These are phyloP conservation scores for Phallus indusiatus DNA, from an alignment of 768 basidiomycete species.

Conservation along the genomic window DNA sequence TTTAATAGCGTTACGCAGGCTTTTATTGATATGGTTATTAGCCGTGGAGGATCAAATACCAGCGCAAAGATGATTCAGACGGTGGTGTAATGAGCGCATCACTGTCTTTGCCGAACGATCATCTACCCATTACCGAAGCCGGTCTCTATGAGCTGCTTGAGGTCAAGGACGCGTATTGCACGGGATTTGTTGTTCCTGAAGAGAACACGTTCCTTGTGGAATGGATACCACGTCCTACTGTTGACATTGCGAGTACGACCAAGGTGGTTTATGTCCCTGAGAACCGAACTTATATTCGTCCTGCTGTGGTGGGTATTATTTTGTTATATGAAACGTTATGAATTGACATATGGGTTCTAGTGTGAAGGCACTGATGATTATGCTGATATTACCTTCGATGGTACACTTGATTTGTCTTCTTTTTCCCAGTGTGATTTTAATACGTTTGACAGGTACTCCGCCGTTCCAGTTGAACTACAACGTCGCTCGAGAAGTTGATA, in stretches of 20 bases:
- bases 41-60: constrained; percentile 87
- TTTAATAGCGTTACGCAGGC: not conserved
- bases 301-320: constrained; percentile 34
- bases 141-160: constrained; percentile 69
- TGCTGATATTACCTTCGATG: constrained; percentile 76
- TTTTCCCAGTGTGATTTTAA: not conserved
- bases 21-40: constrained; percentile 21
- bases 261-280: constrained; percentile 46
- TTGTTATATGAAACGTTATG: not conserved
- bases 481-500: constrained; percentile 58
- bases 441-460: constrained; percentile 51
- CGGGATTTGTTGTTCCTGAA: constrained; percentile 54
- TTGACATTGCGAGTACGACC: constrained; percentile 52
- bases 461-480: constrained; percentile 93
- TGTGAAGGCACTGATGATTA: constrained; percentile 78
- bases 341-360: not conserved
- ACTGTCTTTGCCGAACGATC: constrained; percentile 56
- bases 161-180: constrained; percentile 77
- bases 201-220: constrained; percentile 61
- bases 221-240: constrained; percentile 73
- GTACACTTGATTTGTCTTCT: constrained; percentile 11
- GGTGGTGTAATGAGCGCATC: constrained; percentile 28
- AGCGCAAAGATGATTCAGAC: constrained; percentile 36
- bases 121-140: constrained; percentile 61
- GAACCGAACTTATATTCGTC: constrained; percentile 68